phyloP scores from a whole-genome alignment of 352 stramenopile species.

The Globisporangium ultimum region DNA sequence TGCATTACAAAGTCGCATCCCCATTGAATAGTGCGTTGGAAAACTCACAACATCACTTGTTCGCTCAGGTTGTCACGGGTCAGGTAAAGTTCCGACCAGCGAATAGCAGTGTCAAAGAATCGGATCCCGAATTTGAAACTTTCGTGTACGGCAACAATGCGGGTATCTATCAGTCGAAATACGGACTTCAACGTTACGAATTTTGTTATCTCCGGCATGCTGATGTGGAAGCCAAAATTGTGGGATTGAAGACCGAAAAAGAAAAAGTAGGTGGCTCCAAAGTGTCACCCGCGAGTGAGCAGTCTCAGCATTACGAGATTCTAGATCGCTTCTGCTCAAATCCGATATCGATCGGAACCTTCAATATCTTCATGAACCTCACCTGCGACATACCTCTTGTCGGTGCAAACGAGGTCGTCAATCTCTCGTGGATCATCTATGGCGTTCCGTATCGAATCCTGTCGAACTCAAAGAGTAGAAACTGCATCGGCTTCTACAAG shows the following conservation, averaged over 20 bases:
- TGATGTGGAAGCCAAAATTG: constrained; percentile 25
- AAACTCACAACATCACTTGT: neutral
- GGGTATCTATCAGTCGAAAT: constrained; percentile 63
- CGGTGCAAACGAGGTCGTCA: constrained; percentile 37
- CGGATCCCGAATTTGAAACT: constrained; percentile 22
- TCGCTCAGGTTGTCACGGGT: constrained; percentile 31
- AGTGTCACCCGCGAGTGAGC: constrained; percentile 8
- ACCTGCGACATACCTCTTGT: constrained; percentile 46
- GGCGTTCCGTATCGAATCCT: constrained; percentile 46
- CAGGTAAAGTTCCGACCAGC: constrained; percentile 51
- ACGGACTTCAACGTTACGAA: constrained; percentile 54
- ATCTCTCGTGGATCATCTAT: constrained; percentile 55
- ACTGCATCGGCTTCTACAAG: constrained; percentile 59
- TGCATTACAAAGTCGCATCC: neutral
- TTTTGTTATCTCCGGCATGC: constrained; percentile 52
- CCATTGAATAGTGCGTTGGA: neutral
- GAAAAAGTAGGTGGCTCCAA: constrained; percentile 21
- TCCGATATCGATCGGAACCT: constrained; percentile 49
- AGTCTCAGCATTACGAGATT: constrained; percentile 34
- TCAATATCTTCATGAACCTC: constrained; percentile 63
- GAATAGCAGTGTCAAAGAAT: constrained; percentile 30
- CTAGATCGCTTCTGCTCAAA: constrained; percentile 50
- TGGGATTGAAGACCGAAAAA: constrained; percentile 20
- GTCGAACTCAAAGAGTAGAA: constrained; percentile 40
- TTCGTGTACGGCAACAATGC: constrained; percentile 53